Conservation (phyloP, 2,329 filamentous ascomycete genomes). For the Xylaria hypoxylon region DNA sequence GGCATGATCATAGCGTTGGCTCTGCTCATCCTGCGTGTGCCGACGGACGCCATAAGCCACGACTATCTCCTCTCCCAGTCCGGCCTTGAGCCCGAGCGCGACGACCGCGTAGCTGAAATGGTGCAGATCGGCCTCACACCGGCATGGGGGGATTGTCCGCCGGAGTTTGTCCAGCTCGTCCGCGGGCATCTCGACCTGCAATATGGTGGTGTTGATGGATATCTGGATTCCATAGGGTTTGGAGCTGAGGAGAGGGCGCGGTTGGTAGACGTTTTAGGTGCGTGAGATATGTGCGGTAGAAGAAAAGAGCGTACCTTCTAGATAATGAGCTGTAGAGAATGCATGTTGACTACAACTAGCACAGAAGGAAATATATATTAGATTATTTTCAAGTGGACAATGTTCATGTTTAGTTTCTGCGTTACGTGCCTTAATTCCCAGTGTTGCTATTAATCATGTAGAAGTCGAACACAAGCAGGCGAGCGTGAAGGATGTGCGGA, state of each 20-base stretch:
- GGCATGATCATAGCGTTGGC: slow-evolving; percentile 77
- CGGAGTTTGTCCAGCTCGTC: slow-evolving; percentile 71
- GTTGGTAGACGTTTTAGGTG: slow-evolving; percentile 58
- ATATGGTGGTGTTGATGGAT: slow-evolving; percentile 75
- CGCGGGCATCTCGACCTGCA: slow-evolving; percentile 66
- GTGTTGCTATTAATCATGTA: neutral
- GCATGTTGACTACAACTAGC: neutral
- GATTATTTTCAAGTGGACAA: neutral
- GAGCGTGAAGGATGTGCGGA: neutral
- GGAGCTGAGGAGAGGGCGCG: slow-evolving; percentile 55
- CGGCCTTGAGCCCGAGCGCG: slow-evolving; percentile 69
- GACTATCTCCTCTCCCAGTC: slow-evolving; percentile 78
- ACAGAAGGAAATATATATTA: neutral
- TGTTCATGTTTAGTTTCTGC: neutral
- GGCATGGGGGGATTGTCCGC: slow-evolving; percentile 76
- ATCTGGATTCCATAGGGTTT: slow-evolving; percentile 74
- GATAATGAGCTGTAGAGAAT: neutral
- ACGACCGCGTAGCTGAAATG: slow-evolving; percentile 75
- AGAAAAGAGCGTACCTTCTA: neutral
- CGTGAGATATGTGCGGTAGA: slow-evolving; percentile 45
- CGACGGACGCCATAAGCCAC: slow-evolving; percentile 69
- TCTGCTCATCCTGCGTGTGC: slow-evolving; percentile 71
- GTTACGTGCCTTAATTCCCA: neutral
- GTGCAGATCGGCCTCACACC: slow-evolving; percentile 75
- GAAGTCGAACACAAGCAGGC: neutral